phyloP scores from a whole-genome alignment of 192 early-diverging fungal species.

The Rhizophagus clarus region DNA sequence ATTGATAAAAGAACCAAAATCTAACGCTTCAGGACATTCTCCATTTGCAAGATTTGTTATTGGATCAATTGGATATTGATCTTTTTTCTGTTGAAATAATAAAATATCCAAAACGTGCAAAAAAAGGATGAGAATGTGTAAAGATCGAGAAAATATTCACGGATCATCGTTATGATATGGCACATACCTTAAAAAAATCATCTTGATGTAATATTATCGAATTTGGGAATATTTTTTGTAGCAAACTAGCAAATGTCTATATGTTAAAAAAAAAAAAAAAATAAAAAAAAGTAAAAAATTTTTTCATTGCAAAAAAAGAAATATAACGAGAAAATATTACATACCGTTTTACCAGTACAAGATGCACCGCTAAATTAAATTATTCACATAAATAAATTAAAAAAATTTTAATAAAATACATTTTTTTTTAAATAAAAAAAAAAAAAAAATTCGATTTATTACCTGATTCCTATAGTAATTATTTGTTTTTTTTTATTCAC shows the following conservation, averaged over 20 bases:
- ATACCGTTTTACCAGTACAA: constrained; percentile 72
- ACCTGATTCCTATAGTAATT: no score
- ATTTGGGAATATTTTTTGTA: constrained; percentile 61
- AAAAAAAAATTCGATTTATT: no score
- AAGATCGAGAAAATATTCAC: no score
- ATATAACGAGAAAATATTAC: background rate
- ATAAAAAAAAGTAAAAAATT: background rate
- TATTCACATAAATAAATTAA: no score
- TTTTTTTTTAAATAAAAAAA: no score
- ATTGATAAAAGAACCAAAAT: constrained; percentile 43
- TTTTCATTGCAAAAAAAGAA: no score
- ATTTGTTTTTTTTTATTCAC: no score
- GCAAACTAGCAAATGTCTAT: constrained; percentile 58
- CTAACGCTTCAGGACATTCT: constrained; percentile 76
- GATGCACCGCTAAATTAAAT: constrained; percentile 58
- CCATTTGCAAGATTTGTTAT: constrained; percentile 64
- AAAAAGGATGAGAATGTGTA: background rate
- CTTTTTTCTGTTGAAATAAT: constrained; percentile 41
- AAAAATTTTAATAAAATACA: no score
- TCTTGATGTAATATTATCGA: constrained; percentile 72
- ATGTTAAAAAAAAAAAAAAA: constrained; percentile 5
- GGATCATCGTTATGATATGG: background rate
- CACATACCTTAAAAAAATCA: constrained; percentile 62
- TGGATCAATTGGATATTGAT: constrained; percentile 63
- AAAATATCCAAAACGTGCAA: no score